These are phyloP conservation scores for Neofusicoccum laricinum DNA, from an alignment of 2,329 filamentous ascomycete species.

Conservation along the genomic window DNA sequence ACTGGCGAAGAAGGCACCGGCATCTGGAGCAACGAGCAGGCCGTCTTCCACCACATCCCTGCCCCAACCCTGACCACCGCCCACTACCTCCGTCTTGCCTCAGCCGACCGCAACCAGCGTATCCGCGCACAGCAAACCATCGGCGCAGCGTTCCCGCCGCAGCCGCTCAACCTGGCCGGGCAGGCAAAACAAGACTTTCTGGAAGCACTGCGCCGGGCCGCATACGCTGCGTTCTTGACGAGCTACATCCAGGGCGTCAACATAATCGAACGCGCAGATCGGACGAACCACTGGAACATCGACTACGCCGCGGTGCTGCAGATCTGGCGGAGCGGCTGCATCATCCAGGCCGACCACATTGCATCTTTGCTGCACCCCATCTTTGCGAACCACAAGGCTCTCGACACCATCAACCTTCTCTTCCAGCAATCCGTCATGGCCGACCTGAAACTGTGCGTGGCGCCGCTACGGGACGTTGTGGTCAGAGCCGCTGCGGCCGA, in stretches of 20 bases:
- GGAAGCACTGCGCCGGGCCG: conserved; percentile 58
- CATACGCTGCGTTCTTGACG: conserved; percentile 60
- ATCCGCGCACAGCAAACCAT: conserved; percentile 49
- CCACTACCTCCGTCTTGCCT: conserved; percentile 63
- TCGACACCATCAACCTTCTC: conserved; percentile 47
- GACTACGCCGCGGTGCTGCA: conserved; percentile 52
- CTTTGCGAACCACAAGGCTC: conserved; percentile 34
- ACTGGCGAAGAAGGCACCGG: conserved; percentile 66
- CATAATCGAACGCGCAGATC: conserved; percentile 58
- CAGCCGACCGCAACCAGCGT: conserved; percentile 58
- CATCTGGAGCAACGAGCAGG: conserved; percentile 63
- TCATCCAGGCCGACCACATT: conserved; percentile 67
- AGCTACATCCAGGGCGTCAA: conserved; percentile 66
- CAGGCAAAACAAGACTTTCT: conserved; percentile 46
- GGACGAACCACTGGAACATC: conserved; percentile 59
- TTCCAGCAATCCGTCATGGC: conserved; percentile 47
- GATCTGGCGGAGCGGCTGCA: conserved; percentile 69
- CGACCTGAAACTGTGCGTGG: conserved; percentile 47
- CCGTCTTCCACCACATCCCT: conserved; percentile 60
- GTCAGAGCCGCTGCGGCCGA: conserved; percentile 55
- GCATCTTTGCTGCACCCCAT: conserved; percentile 55
- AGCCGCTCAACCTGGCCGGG: conserved; percentile 26
- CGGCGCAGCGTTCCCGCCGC: conserved; percentile 40
- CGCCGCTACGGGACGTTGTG: conserved; percentile 54
- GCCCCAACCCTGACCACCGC: conserved; percentile 62